Evolutionary conservation across 257 asterid genomes (phyloP).

Genomic region (Petrea volubilis): DNA sequence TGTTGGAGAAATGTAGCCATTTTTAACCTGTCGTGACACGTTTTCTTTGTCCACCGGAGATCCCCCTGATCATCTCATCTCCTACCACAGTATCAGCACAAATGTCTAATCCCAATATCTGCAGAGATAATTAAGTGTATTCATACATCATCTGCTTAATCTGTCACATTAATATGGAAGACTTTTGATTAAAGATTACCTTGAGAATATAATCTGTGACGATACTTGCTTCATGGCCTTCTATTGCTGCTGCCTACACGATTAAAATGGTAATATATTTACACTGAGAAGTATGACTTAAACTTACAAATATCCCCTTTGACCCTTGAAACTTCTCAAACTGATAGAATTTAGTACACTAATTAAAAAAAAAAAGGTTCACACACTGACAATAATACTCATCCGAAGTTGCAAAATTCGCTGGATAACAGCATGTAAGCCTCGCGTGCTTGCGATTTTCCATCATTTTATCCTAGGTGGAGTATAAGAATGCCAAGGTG

Average conservation of each 20-base stretch:
- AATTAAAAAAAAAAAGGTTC: too few species aligned
- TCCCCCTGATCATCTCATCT: constrained; percentile 46
- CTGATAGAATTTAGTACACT: too few species aligned
- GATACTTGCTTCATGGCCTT: constrained; percentile 63
- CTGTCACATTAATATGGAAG: background rate
- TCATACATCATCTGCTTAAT: background rate
- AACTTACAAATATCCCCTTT: too few species aligned
- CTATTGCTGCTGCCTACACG: constrained; percentile 63
- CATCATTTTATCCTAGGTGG: too few species aligned
- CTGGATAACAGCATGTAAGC: too few species aligned
- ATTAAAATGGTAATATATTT: background rate
- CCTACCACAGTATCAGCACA: constrained; percentile 57
- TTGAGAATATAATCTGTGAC: constrained; percentile 63
- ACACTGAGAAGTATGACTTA: background rate
- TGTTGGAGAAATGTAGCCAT: background rate
- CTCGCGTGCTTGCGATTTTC: too few species aligned
- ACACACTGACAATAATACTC: too few species aligned
- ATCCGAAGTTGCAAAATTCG: too few species aligned
- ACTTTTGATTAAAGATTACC: constrained; percentile 32
- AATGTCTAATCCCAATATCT: constrained; percentile 55
- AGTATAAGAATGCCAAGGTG: too few species aligned
- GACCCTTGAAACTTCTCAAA: too few species aligned
- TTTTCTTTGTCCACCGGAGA: constrained; percentile 55
- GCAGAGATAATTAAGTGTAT: background rate
- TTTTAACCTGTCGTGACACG: constrained; percentile 53